Conservation (phyloP, 2,329 filamentous ascomycete species). For the Davidsoniella eucalypti region DNA sequence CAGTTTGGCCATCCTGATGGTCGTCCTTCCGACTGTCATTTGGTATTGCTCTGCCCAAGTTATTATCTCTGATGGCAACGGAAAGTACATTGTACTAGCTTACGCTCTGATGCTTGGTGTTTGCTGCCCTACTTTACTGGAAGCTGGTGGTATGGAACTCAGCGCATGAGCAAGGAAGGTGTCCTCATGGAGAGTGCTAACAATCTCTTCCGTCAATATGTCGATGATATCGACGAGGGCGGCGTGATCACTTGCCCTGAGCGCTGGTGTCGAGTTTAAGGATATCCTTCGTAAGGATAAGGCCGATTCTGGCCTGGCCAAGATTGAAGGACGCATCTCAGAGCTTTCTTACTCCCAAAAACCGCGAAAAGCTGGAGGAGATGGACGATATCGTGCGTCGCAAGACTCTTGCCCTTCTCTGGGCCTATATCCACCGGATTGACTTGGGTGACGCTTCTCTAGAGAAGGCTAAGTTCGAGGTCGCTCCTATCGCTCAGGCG, state of each 20-base stretch:
- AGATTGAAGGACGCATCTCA: constrained; percentile 69
- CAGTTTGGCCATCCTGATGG: constrained; percentile 94
- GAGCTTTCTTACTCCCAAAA: constrained; percentile 47
- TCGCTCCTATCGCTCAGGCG: constrained; percentile 73
- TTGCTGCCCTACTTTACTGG: constrained; percentile 84
- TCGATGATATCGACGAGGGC: constrained; percentile 65
- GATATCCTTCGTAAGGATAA: constrained; percentile 60
- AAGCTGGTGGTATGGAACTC: constrained; percentile 97
- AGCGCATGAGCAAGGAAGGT: constrained; percentile 82
- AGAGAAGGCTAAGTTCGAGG: constrained; percentile 74
- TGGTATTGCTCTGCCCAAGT: constrained; percentile 84
- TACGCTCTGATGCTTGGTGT: constrained; percentile 83
- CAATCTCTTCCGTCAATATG: constrained; percentile 84
- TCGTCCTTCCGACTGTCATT: constrained; percentile 86
- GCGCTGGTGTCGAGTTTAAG: constrained; percentile 65
- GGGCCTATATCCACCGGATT: constrained; percentile 84
- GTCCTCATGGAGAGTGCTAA: constrained; percentile 87
- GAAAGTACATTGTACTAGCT: constrained; percentile 83
- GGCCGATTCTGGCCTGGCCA: constrained; percentile 63
- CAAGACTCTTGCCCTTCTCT: constrained; percentile 77
- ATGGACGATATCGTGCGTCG: constrained; percentile 65
- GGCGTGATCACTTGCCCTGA: constrained; percentile 68
- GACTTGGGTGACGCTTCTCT: constrained; percentile 65
- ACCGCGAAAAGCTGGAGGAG: constrained; percentile 60
- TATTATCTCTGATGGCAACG: constrained; percentile 82